These are phyloP conservation scores for Pseudoscleropodium purum DNA, from an alignment of 225 moss, liverwort and hornwort species.

Conservation along the genomic window DNA sequence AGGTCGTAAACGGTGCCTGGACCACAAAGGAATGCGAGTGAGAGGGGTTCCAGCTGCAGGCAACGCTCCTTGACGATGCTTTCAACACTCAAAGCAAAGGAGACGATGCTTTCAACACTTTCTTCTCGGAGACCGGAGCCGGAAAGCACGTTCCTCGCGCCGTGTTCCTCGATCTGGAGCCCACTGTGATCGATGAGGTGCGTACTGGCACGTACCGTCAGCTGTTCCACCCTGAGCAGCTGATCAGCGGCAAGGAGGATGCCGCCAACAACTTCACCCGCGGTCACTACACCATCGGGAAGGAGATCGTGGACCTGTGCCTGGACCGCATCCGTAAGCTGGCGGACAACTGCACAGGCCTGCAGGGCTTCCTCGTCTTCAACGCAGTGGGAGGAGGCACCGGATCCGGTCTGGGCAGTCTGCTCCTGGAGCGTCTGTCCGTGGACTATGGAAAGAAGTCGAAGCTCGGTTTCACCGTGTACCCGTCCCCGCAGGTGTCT, in stretches of 20 bases:
- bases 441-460: constrained; percentile 61
- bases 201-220: constrained; percentile 47
- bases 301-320: constrained; percentile 52
- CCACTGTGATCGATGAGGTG: constrained; percentile 50
- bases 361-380: constrained; percentile 46
- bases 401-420: constrained; percentile 36
- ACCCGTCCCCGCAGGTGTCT: constrained; percentile 45
- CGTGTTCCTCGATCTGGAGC: constrained; percentile 48
- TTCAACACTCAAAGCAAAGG: too few species aligned
- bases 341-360: constrained; percentile 48
- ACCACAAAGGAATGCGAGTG: constrained; percentile 44
- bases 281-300: constrained; percentile 51
- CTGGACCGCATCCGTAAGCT: constrained; percentile 49
- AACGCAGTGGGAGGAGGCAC: constrained; percentile 51
- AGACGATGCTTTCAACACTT: constrained; percentile 45
- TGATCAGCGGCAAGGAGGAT: constrained; percentile 51
- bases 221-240: constrained; percentile 53
- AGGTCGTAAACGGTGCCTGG: constrained; percentile 34
- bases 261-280: constrained; percentile 55
- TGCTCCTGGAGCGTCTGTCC: constrained; percentile 40
- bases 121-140: constrained; percentile 51
- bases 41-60: neutral
- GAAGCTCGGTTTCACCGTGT: constrained; percentile 50
- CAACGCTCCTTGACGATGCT: too few species aligned
- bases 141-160: constrained; percentile 49